phyloP scores from a whole-genome alignment of 2,329 filamentous ascomycete species.

The Iodosphaeria phyllophila region DNA sequence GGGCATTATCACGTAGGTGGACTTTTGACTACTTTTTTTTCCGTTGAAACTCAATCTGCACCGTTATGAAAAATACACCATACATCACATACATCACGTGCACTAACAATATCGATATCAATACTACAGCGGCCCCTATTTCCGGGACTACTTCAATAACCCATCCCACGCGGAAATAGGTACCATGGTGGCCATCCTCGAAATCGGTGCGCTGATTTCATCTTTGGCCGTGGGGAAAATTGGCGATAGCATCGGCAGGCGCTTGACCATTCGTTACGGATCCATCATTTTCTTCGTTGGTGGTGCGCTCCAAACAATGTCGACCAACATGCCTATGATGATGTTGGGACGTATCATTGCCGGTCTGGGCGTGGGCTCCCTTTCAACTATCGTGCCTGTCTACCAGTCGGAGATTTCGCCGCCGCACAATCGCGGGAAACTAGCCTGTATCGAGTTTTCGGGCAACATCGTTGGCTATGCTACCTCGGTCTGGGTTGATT shows the following conservation, averaged over 20 bases:
- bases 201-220: constrained; percentile 80
- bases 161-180: constrained; percentile 76
- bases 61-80: too few relatives aligned
- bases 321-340: constrained; percentile 82
- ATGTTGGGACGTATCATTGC: constrained; percentile 64
- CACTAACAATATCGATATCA: not conserved
- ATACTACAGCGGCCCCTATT: constrained; percentile 52
- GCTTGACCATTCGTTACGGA: constrained; percentile 82
- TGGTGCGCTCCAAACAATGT: constrained; percentile 67
- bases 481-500: constrained; percentile 96
- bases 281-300: constrained; percentile 75
- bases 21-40: constrained; percentile 2
- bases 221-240: constrained; percentile 74
- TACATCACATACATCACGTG: not conserved
- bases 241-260: constrained; percentile 78
- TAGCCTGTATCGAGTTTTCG: constrained; percentile 95
- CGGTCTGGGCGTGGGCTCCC: constrained; percentile 69
- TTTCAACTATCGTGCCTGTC: constrained; percentile 82
- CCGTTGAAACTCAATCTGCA: too few relatives aligned
- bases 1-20: constrained; percentile 42
- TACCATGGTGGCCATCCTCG: constrained; percentile 94
- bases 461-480: constrained; percentile 94
- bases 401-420: constrained; percentile 94
- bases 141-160: constrained; percentile 83
- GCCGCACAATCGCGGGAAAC: constrained; percentile 83